Evolutionary conservation across 139 green algal genomes (phyloP).

Genomic region (Volvox reticuliferus): DNA sequence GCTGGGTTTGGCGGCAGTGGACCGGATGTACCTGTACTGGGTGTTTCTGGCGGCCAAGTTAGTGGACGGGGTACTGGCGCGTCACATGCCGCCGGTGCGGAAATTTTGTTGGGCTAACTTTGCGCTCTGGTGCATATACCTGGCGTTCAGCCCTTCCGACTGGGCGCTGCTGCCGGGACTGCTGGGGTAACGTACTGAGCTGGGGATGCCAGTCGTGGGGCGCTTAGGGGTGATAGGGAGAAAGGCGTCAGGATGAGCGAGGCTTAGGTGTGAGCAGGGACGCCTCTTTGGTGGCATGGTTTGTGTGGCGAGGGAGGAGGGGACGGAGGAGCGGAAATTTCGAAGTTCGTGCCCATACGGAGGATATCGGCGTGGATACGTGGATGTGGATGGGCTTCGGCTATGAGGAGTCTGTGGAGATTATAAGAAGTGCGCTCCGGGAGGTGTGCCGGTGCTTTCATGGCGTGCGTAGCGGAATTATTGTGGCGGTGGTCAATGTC

Average conservation of each 20-base stretch:
- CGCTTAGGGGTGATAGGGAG: not conserved
- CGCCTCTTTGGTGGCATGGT: no score
- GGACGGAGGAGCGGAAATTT: no score
- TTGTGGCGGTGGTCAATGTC: no score
- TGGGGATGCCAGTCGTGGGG: not conserved
- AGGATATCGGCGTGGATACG: no score
- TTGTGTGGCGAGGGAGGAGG: no score
- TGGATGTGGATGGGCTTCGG: no score
- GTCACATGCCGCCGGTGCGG: constrained; percentile 40
- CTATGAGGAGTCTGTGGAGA: no score
- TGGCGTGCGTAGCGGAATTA: no score
- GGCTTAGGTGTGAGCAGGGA: no score
- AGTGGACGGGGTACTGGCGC: constrained; percentile 46
- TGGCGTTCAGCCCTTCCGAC: constrained; percentile 1
- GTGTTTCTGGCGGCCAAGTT: constrained; percentile 43
- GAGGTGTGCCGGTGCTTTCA: no score
- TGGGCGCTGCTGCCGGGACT: constrained; percentile 21
- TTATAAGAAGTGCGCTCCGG: no score
- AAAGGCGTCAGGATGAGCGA: not conserved
- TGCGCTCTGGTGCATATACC: constrained; percentile 16
- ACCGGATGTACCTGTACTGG: constrained; percentile 59
- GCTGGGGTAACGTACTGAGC: not conserved
- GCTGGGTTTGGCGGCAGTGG: constrained; percentile 33
- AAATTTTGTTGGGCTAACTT: constrained; percentile 42
- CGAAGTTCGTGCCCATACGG: no score